Evolutionary conservation across 257 asterid genomes (phyloP).

Genomic region (Solanum sparsipilum): DNA sequence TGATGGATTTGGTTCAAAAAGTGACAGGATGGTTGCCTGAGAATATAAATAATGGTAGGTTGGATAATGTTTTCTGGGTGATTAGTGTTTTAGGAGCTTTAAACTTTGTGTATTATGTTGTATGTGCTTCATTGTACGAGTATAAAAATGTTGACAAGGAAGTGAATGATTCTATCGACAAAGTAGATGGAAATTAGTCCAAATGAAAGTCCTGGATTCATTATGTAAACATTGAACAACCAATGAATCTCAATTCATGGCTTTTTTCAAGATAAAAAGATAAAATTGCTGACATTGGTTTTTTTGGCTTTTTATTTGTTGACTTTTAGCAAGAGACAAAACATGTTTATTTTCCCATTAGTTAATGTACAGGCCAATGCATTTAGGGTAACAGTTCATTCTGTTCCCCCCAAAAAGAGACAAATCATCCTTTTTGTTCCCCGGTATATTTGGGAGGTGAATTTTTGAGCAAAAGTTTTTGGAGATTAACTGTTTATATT

Average conservation of each 20-base stretch:
- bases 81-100: not conserved
- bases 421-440: not conserved
- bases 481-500: not conserved
- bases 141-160: constrained; percentile 3
- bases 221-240: not conserved
- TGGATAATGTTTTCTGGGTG: constrained; percentile 19
- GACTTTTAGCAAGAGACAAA: not conserved
- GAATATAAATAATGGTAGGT: constrained; percentile 13
- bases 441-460: not conserved
- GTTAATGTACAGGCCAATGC: not conserved
- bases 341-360: not conserved
- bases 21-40: constrained; percentile 19
- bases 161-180: not conserved
- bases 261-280: not conserved
- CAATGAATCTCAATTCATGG: not conserved
- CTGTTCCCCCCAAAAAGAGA: not conserved
- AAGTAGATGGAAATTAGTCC: not conserved
- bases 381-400: not conserved
- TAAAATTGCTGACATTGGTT: not conserved
- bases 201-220: not conserved
- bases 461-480: not conserved
- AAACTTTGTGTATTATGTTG: constrained; percentile 6
- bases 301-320: not conserved
- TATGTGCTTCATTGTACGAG: constrained; percentile 3
- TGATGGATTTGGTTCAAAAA: constrained; percentile 5